phyloP scores from a whole-genome alignment of 257 asterid genomes.

The Ilex asprella region DNA sequence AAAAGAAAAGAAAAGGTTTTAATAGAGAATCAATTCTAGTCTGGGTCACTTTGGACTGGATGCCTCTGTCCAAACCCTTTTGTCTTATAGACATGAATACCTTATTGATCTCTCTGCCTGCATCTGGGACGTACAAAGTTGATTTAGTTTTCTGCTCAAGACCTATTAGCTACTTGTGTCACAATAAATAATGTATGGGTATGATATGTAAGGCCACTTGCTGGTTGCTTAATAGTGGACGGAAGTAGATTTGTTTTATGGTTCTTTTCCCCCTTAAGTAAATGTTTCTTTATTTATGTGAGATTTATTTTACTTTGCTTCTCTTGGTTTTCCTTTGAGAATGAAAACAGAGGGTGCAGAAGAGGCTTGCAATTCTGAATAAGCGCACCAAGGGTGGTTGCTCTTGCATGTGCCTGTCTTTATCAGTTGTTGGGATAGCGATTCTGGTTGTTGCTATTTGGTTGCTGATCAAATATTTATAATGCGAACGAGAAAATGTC shows the following conservation, averaged over 20 bases:
- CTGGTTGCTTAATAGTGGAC: not conserved
- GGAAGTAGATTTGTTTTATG: not conserved
- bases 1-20: too few species aligned
- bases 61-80: too few species aligned
- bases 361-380: not conserved
- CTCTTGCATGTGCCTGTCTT: slow-evolving; percentile 1
- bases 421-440: slow-evolving; percentile 1
- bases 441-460: not conserved
- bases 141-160: too few species aligned
- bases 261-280: not conserved
- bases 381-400: not conserved
- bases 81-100: too few species aligned
- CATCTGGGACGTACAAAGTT: too few species aligned
- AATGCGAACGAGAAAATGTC: not conserved
- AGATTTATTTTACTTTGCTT: not conserved
- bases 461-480: slow-evolving; percentile 1
- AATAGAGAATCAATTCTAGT: too few species aligned
- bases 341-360: not conserved
- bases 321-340: not conserved
- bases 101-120: too few species aligned
- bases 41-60: too few species aligned
- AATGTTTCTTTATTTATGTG: not conserved
- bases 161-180: too few species aligned
- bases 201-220: too few species aligned
- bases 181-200: too few species aligned